A percentile compares a stretch with the other conserved stretches of the same genome.
Evolutionary conservation across 495 filamentous ascomycete species (phyloP).

Genomic region (Lasiosphaeria hispida): DNA sequence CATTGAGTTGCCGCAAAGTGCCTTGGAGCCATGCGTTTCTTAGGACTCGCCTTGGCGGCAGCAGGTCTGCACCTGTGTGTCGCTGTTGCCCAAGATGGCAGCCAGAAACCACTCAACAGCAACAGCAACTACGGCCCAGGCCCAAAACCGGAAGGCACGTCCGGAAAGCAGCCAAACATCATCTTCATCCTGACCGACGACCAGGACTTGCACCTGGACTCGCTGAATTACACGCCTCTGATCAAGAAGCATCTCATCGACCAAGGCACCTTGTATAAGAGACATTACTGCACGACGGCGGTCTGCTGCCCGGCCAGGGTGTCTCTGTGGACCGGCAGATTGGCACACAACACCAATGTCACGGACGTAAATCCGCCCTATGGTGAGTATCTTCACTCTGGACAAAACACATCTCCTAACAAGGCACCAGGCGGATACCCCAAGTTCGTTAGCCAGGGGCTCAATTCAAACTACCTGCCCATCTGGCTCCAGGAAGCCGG

Average conservation of each 20-base stretch:
- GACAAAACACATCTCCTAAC: not conserved
- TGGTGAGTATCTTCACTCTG: constrained; percentile 33
- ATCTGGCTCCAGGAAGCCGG: constrained; percentile 67
- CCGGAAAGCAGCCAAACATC: constrained; percentile 48
- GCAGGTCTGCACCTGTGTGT: constrained; percentile 20
- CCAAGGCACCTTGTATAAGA: constrained; percentile 54
- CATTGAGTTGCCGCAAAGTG: too few species aligned
- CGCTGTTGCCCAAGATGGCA: constrained; percentile 2
- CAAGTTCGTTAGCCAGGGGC: constrained; percentile 63
- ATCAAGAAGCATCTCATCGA: constrained; percentile 51
- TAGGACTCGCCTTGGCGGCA: constrained; percentile 12
- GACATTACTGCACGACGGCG: constrained; percentile 62
- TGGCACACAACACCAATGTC: constrained; percentile 73
- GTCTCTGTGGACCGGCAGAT: constrained; percentile 62
- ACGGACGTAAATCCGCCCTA: constrained; percentile 65
- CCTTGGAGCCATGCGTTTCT: constrained; percentile 22
- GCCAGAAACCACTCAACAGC: constrained; percentile 10
- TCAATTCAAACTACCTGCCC: constrained; percentile 66
- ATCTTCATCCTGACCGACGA: constrained; percentile 67
- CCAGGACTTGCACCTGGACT: constrained; percentile 61
- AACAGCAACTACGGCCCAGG: not conserved
- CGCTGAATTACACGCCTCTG: constrained; percentile 56
- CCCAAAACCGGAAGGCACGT: not conserved
- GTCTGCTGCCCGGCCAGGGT: constrained; percentile 66
- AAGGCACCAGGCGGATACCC: constrained; percentile 59